Percentiles rank a stretch among this genome's conserved stretches.
phyloP scores from a whole-genome alignment of 805 yeast genomes.

The Zygotorulaspora chibaensis region DNA sequence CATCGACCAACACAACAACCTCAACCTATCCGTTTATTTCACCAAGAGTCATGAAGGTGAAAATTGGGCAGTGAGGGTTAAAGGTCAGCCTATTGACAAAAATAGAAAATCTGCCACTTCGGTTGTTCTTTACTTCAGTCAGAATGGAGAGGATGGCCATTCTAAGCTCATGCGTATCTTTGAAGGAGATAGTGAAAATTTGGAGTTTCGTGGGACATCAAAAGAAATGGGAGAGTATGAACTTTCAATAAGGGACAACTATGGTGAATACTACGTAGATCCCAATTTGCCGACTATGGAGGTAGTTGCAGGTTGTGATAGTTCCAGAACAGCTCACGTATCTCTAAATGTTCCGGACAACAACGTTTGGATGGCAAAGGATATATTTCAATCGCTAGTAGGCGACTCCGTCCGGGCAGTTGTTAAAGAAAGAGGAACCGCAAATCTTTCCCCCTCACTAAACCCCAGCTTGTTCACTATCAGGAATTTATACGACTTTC shows the following conservation, averaged over 20 bases:
- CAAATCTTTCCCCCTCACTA: slow-evolving; percentile 28
- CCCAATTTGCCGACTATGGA: slow-evolving; percentile 30
- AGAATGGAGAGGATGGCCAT: slow-evolving; percentile 48
- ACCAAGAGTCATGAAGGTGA: slow-evolving; percentile 66
- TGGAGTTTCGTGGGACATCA: slow-evolving; percentile 47
- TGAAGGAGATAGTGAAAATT: slow-evolving; percentile 26
- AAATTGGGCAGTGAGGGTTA: slow-evolving; percentile 77
- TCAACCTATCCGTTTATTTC: slow-evolving; percentile 65
- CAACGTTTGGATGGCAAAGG: slow-evolving; percentile 72
- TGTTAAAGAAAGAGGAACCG: slow-evolving; percentile 15
- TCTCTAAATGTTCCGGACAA: slow-evolving; percentile 69
- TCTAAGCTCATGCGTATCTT: slow-evolving; percentile 25
- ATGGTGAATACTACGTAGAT: slow-evolving; percentile 30
- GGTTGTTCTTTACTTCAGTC: slow-evolving; percentile 71
- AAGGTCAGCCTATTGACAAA: slow-evolving; percentile 57
- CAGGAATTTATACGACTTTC: slow-evolving; percentile 52
- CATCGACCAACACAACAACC: slow-evolving; percentile 57
- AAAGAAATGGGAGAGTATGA: slow-evolving; percentile 65
- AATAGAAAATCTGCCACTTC: slow-evolving; percentile 51
- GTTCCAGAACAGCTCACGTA: slow-evolving; percentile 57
- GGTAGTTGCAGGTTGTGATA: slow-evolving; percentile 45
- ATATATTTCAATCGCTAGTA: slow-evolving; percentile 62
- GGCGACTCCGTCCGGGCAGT: slow-evolving; percentile 62
- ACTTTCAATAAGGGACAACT: slow-evolving; percentile 55
- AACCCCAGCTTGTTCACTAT: slow-evolving; percentile 47